phyloP scores from a whole-genome alignment of 352 stramenopile species.

The Peronospora belbahrii region DNA sequence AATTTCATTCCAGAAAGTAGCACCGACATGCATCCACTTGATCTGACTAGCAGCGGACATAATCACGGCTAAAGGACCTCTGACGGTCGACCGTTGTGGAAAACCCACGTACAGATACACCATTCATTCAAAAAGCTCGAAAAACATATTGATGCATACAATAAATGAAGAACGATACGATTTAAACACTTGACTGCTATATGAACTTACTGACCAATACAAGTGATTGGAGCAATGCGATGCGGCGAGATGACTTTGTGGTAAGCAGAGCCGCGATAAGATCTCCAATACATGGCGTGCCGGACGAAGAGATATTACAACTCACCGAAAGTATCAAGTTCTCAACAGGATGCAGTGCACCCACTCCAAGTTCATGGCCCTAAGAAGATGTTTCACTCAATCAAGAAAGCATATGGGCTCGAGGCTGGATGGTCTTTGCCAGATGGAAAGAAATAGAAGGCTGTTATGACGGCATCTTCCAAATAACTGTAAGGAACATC shows the following conservation, averaged over 20 bases:
- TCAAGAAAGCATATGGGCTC: constrained; percentile 4
- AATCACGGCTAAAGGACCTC: neutral
- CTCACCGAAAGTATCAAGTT: constrained; percentile 5
- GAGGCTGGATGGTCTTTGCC: constrained; percentile 3
- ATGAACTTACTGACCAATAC: neutral
- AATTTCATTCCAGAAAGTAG: neutral
- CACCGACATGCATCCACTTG: neutral
- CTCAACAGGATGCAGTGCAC: constrained; percentile 13
- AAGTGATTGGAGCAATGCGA: constrained; percentile 9
- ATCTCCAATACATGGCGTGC: constrained; percentile 7
- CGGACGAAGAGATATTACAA: neutral
- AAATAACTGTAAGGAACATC: neutral
- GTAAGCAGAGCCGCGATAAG: constrained; percentile 1
- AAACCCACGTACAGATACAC: neutral
- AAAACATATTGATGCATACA: no score
- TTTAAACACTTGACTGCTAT: neutral
- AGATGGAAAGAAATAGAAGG: neutral
- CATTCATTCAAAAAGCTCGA: no score
- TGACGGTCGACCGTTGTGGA: neutral
- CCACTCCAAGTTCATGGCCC: constrained; percentile 1
- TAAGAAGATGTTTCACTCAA: no score
- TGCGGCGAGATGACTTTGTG: constrained; percentile 1
- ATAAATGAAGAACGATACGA: no score
- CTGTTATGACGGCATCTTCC: neutral
- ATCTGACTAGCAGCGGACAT: neutral